These are phyloP conservation scores for Tubosaeta sp. DNA, from an alignment of 768 basidiomycete genomes.

Conservation along the genomic window DNA sequence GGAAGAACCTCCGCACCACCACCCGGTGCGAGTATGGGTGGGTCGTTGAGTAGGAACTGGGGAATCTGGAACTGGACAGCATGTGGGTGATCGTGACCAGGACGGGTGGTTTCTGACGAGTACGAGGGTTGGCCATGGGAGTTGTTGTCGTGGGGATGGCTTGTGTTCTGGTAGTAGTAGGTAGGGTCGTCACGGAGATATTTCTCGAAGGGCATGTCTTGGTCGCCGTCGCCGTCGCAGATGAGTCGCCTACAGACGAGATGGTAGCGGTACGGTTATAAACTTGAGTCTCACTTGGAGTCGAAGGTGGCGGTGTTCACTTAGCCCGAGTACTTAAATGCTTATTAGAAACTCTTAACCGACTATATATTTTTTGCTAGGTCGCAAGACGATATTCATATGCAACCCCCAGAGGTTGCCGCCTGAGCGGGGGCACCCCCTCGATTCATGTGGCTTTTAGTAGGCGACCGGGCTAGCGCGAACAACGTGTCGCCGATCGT, in stretches of 20 bases:
- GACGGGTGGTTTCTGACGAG: not conserved
- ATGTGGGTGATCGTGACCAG: constrained; percentile 14
- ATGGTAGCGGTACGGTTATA: not conserved
- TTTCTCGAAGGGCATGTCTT: constrained; percentile 39
- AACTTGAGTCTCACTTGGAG: not conserved
- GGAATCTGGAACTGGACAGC: constrained; percentile 58
- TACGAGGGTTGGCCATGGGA: constrained; percentile 7
- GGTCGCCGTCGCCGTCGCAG: constrained; percentile 4
- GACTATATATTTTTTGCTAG: constrained; percentile 1
- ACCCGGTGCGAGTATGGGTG: constrained; percentile 61
- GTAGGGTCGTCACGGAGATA: constrained; percentile 33
- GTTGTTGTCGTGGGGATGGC: constrained; percentile 7
- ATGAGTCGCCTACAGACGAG: no score
- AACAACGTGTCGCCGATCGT: constrained; percentile 23
- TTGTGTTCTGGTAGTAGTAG: constrained; percentile 13
- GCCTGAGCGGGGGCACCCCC: constrained; percentile 9
- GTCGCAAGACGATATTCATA: not conserved
- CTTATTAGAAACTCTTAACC: constrained; percentile 1
- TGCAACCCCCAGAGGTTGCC: constrained; percentile 9
- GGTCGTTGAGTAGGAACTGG: constrained; percentile 53
- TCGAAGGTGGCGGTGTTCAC: not conserved
- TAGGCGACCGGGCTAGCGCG: constrained; percentile 14
- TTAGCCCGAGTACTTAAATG: no score
- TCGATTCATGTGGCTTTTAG: constrained; percentile 14
- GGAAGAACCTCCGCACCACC: constrained; percentile 76